Evolutionary conservation across 441 rosid genomes (phyloP).

Genomic region (Corymbia citriodora): DNA sequence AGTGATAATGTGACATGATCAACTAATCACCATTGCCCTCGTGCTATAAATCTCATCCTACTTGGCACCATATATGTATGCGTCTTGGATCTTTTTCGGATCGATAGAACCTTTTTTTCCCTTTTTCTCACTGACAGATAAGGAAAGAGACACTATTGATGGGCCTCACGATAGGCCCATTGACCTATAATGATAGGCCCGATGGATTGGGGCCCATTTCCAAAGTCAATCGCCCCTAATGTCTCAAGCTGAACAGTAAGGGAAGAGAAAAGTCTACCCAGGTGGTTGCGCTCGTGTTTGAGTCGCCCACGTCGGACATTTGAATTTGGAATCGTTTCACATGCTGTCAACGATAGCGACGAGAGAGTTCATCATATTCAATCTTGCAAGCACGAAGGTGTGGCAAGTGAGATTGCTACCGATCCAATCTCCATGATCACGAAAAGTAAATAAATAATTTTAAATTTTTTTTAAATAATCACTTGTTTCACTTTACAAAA

Average conservation of each 20-base stretch:
- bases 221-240: background rate
- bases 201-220: background rate
- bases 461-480: background rate
- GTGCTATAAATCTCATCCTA: background rate
- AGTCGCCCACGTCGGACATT: background rate
- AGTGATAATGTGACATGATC: background rate
- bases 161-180: background rate
- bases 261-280: background rate
- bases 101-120: background rate
- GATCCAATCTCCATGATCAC: background rate
- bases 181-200: background rate
- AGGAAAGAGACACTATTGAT: background rate
- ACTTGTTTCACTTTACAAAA: accelerated
- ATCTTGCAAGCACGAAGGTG: background rate
- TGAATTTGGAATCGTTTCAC: background rate
- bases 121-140: background rate
- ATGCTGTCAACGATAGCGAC: background rate
- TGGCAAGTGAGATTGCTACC: background rate
- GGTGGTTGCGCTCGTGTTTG: background rate
- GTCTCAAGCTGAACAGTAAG: background rate
- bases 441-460: background rate
- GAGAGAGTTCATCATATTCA: background rate
- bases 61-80: accelerated
- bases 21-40: accelerated
- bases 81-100: accelerated